phyloP scores from a whole-genome alignment of 345 rosid species.

The Rhodamnia rubescens region DNA sequence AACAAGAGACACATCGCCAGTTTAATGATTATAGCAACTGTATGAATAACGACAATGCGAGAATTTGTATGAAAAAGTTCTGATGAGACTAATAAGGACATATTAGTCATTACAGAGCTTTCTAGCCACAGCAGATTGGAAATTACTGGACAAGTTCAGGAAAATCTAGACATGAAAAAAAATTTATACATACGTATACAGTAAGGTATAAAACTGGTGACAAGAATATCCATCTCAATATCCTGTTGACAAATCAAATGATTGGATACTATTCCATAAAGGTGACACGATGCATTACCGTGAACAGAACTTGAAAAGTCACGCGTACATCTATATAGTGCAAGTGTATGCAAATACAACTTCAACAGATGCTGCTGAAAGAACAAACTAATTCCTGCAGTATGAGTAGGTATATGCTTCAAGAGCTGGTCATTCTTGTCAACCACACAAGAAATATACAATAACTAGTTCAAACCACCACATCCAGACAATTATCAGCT shows the following conservation, averaged over 20 bases:
- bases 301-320: neutral
- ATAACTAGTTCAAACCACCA: conserved; percentile 17
- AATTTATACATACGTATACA: neutral
- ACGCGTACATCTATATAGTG: neutral
- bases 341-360: neutral
- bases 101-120: neutral
- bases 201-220: neutral
- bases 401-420: neutral
- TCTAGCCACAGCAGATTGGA: neutral
- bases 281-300: neutral
- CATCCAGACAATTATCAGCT: conserved; percentile 22
- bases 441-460: conserved; percentile 32
- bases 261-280: neutral
- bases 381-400: neutral
- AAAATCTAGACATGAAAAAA: neutral
- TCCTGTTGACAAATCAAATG: neutral
- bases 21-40: neutral
- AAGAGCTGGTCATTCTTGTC: conserved; percentile 8
- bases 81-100: neutral
- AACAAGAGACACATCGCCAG: neutral
- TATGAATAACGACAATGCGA: neutral
- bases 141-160: neutral
- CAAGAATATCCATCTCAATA: neutral
- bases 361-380: neutral
- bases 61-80: neutral